phyloP scores from a whole-genome alignment of 1,139 yeast genomes.

The Suhomyces guaymorum region DNA sequence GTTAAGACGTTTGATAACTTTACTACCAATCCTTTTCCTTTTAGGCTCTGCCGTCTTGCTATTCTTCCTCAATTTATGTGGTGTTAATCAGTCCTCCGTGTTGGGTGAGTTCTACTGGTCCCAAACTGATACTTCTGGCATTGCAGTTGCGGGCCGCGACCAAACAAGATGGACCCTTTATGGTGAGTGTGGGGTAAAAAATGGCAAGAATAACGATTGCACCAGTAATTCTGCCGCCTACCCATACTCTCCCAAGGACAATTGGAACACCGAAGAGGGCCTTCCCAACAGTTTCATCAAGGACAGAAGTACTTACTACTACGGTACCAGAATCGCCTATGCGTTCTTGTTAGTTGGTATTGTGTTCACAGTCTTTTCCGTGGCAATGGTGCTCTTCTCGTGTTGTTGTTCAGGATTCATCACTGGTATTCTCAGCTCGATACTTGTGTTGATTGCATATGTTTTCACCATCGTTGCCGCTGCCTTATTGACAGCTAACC shows the following conservation, averaged over 20 bases:
- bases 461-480: constrained; percentile 60
- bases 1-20: constrained; percentile 20
- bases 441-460: constrained; percentile 40
- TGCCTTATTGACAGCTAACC: constrained; percentile 63
- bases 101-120: constrained; percentile 67
- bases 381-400: constrained; percentile 19
- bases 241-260: constrained; percentile 65
- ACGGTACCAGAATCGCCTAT: constrained; percentile 65
- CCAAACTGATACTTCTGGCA: constrained; percentile 62
- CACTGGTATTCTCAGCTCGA: constrained; percentile 22
- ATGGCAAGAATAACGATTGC: constrained; percentile 47
- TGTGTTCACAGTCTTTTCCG: constrained; percentile 53
- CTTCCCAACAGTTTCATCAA: constrained; percentile 48
- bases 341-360: constrained; percentile 66
- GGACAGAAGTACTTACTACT: constrained; percentile 57
- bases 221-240: constrained; percentile 52
- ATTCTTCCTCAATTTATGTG: constrained; percentile 64
- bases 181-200: constrained; percentile 52
- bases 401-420: constrained; percentile 18
- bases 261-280: constrained; percentile 45
- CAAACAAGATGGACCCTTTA: constrained; percentile 74
- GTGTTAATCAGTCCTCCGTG: constrained; percentile 49
- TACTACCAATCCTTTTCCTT: constrained; percentile 33
- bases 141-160: constrained; percentile 46
- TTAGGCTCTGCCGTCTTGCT: constrained; percentile 53